Conservation (phyloP, 2,329 filamentous ascomycete species). For the Neofusicoccum cordaticola region DNA sequence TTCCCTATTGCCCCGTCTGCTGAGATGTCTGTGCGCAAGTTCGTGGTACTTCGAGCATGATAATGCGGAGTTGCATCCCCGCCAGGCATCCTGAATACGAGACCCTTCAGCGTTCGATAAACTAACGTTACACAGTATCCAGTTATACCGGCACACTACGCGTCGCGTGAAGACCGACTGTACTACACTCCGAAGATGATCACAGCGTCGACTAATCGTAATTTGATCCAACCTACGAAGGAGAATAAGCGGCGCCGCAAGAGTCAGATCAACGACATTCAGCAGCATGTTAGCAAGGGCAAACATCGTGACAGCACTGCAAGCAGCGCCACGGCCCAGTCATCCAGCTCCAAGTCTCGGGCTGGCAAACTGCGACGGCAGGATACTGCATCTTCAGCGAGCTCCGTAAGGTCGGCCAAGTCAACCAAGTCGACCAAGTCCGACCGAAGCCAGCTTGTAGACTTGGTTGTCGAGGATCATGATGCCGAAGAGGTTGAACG, state of each 20-base stretch:
- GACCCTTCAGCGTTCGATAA: neutral
- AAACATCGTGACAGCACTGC: slow-evolving; percentile 41
- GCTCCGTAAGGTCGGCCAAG: slow-evolving; percentile 32
- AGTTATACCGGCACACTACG: slow-evolving; percentile 81
- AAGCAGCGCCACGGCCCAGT: slow-evolving; percentile 30
- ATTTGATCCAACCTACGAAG: slow-evolving; percentile 53
- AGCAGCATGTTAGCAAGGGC: slow-evolving; percentile 42
- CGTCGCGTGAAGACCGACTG: slow-evolving; percentile 67
- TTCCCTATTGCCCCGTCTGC: neutral
- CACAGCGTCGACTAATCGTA: slow-evolving; percentile 55
- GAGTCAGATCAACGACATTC: slow-evolving; percentile 46
- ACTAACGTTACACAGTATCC: slow-evolving; percentile 64
- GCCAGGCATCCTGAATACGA: neutral
- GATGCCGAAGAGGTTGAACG: slow-evolving; percentile 61
- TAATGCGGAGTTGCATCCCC: neutral
- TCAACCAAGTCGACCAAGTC: slow-evolving; percentile 57
- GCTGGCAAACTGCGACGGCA: slow-evolving; percentile 43
- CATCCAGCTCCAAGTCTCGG: slow-evolving; percentile 32
- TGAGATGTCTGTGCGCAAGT: neutral
- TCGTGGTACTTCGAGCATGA: neutral
- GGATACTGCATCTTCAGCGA: slow-evolving; percentile 47
- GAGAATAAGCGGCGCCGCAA: slow-evolving; percentile 48
- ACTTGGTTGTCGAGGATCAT: slow-evolving; percentile 64
- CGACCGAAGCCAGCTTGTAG: slow-evolving; percentile 61
- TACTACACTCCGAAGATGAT: slow-evolving; percentile 51